Evolutionary conservation across 306 rosid genomes (phyloP), one percentile per base, ranked within the genome.

Genomic region (Cucumis melo): DNA sequence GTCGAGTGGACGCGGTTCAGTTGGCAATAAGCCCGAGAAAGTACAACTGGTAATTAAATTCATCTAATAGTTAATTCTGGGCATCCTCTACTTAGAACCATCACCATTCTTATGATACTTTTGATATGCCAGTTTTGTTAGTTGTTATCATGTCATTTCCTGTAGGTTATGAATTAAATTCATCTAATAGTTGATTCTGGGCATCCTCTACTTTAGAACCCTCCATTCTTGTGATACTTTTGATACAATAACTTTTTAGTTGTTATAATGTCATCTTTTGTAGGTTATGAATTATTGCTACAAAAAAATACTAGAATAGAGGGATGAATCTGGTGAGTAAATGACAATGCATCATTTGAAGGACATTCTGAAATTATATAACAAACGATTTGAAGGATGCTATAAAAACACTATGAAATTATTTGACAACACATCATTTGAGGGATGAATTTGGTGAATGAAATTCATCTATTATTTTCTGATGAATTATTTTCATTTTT

Each of bases 31-130:
- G 86, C 82, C 87, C 73, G 98, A 93, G 8, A 93, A 87, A 93
- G 88, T 91, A 72, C 96, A 91, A 84, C 83, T 93, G 97, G 98
- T 93, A 88, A 83, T 75, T 75, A 79, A 64, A 34, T 60, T 74
- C 50, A 73, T 13, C 24, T 81, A 73, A 55, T 55, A 68, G 55
- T 75, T 77, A 34, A 50, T 78, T 23, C 66, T 29, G 46, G 44
- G 32, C 70, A 36, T 20, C 24, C 10, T 65, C 29, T 23, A 54
- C 39, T 80, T 15, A 72, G 12, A 48, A 72, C 12, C 44, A 29
- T 51, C 19, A 72, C 38, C 60, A 72, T 72, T 72, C 23, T 72
- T 72, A 7, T 24, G n/a, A 50, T 17, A 21, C 46, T 50, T 73
- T 16, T 50, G 15, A 51, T 73, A 29, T 14, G 4, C 0, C 16